These are phyloP conservation scores for Aureobasidium namibiae DNA, from an alignment of 2,329 filamentous ascomycete species.

Conservation along the genomic window DNA sequence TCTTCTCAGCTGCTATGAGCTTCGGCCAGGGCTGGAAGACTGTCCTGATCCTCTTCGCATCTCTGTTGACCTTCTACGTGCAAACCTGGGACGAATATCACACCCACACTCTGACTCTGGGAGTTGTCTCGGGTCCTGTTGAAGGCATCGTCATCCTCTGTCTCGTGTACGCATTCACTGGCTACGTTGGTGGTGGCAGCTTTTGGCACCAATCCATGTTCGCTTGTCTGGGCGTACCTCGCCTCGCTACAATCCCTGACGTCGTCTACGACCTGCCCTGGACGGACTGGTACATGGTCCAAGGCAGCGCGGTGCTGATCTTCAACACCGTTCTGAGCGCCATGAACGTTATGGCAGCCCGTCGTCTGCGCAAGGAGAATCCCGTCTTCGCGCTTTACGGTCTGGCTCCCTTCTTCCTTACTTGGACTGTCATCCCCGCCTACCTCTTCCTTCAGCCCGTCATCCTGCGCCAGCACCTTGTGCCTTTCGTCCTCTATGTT, in stretches of 20 bases:
- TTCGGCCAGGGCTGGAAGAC: constrained; percentile 89
- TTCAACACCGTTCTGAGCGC: constrained; percentile 77
- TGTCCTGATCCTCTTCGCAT: constrained; percentile 71
- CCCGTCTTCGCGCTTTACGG: constrained; percentile 70
- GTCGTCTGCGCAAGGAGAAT: constrained; percentile 63
- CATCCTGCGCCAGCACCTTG: constrained; percentile 73
- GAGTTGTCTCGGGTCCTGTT: constrained; percentile 86
- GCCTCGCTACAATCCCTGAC: constrained; percentile 57
- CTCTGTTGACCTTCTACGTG: constrained; percentile 91
- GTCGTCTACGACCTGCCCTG: constrained; percentile 71
- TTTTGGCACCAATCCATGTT: constrained; percentile 90
- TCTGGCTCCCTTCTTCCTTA: constrained; percentile 68
- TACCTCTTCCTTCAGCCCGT: constrained; percentile 81
- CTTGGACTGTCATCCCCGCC: constrained; percentile 66
- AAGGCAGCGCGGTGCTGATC: constrained; percentile 71
- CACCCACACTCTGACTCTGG: constrained; percentile 88
- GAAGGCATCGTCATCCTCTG: constrained; percentile 86
- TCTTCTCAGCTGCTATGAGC: constrained; percentile 89
- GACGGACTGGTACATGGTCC: constrained; percentile 86
- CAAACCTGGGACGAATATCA: constrained; percentile 99
- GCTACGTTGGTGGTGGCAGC: constrained; percentile 74
- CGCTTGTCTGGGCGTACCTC: constrained; percentile 58
- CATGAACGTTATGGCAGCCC: constrained; percentile 74
- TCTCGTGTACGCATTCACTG: constrained; percentile 74
- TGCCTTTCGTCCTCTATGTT: constrained; percentile 83